Percentiles rank a stretch among this genome's conserved stretches.
phyloP scores from a whole-genome alignment of 2,329 filamentous ascomycete genomes.

The Penicillium psychrosexuale region DNA sequence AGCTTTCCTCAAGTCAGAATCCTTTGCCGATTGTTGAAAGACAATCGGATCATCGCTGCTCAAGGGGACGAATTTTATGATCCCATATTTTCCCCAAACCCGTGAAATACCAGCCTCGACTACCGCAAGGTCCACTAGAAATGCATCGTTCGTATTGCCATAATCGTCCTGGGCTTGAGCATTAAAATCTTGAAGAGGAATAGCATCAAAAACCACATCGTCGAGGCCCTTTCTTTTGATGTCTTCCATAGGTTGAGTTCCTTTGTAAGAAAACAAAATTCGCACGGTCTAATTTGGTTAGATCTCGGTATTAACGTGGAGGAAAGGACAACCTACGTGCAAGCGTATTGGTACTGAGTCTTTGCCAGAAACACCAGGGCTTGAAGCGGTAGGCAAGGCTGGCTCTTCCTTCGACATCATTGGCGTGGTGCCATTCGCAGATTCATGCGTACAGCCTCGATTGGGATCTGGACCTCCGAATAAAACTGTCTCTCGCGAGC shows the following conservation, averaged over 20 bases:
- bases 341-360: neutral
- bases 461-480: neutral
- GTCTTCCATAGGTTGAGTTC: neutral
- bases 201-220: neutral
- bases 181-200: neutral
- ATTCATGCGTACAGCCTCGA: neutral
- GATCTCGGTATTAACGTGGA: neutral
- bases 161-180: neutral
- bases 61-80: neutral
- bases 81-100: neutral
- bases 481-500: neutral
- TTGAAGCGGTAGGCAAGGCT: neutral
- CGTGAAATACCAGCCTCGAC: neutral
- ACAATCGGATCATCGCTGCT: conserved; percentile 2
- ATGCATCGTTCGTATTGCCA: neutral
- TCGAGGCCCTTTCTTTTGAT: conserved; percentile 3
- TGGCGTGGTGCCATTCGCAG: neutral
- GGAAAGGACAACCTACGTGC: neutral
- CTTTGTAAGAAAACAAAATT: neutral
- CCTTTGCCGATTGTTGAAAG: neutral
- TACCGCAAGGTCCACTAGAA: conserved; percentile 1
- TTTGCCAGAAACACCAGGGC: neutral
- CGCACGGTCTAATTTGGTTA: conserved; percentile 1
- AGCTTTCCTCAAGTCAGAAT: conserved; percentile 1
- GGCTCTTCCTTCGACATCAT: neutral